Percentiles rank a stretch among this genome's conserved stretches.
phyloP scores from a whole-genome alignment of 2,329 filamentous ascomycete genomes.

The Drechslera avenae region DNA sequence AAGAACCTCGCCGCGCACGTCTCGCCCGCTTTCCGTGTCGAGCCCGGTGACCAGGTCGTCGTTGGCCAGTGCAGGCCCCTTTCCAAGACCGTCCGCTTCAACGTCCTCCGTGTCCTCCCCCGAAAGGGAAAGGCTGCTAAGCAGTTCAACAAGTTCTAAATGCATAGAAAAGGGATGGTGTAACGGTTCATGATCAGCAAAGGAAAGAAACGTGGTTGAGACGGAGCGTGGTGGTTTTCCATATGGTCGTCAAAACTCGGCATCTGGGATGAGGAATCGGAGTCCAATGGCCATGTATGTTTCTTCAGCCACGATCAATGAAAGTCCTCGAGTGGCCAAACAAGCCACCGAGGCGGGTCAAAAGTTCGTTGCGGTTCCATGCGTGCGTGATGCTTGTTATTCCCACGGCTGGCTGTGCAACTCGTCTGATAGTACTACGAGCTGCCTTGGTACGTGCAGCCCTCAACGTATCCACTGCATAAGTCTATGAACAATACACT shows the following conservation, averaged over 20 bases:
- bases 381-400: constrained; percentile 3
- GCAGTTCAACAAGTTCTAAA: constrained; percentile 98
- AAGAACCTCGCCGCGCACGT: constrained; percentile 99
- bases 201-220: constrained; percentile 32
- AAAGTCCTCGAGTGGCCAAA: constrained; percentile 47
- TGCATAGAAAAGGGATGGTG: constrained; percentile 32
- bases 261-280: constrained; percentile 49
- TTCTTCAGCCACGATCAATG: constrained; percentile 50
- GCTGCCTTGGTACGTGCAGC: neutral
- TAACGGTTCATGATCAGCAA: constrained; percentile 37
- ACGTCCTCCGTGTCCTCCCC: constrained; percentile 97
- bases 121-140: constrained; percentile 97
- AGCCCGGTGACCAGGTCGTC: constrained; percentile 98
- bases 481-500: too few species aligned
- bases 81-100: constrained; percentile 99
- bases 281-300: constrained; percentile 50
- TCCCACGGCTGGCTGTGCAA: too few species aligned
- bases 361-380: constrained; percentile 32
- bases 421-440: neutral
- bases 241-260: constrained; percentile 44
- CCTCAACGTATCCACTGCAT: too few species aligned
- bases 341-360: constrained; percentile 45
- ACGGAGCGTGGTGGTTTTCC: constrained; percentile 41
- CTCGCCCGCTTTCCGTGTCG: constrained; percentile 99
- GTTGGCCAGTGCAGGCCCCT: constrained; percentile 99